phyloP scores from a whole-genome alignment of 331 rosid species.

The Rosa hybrid region DNA sequence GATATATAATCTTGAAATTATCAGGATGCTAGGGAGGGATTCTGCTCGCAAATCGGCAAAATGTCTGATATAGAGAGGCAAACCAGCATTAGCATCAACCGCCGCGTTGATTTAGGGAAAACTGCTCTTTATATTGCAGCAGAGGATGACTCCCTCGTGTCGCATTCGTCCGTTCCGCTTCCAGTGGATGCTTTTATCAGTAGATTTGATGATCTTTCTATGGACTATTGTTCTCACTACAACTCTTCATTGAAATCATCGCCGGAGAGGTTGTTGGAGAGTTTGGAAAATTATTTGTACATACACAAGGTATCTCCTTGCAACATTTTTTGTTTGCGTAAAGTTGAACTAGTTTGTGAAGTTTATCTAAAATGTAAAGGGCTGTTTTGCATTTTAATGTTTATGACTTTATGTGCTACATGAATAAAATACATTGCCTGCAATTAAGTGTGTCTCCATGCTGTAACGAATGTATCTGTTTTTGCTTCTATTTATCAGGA shows the following conservation, averaged over 20 bases:
- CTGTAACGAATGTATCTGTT: not conserved
- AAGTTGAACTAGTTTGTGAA: not conserved
- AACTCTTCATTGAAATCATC: constrained; percentile 55
- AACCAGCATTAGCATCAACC: constrained; percentile 83
- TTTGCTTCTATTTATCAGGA: not conserved
- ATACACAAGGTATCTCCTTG: constrained; percentile 51
- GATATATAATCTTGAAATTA: constrained; percentile 24
- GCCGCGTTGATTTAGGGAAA: constrained; percentile 79
- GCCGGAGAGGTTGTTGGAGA: constrained; percentile 66
- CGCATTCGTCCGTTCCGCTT: constrained; percentile 94
- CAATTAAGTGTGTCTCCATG: not conserved
- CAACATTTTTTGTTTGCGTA: not conserved
- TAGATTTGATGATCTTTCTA: constrained; percentile 79
- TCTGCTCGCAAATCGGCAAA: constrained; percentile 62
- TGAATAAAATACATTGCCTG: not conserved
- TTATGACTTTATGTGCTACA: not conserved
- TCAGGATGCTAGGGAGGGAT: constrained; percentile 86
- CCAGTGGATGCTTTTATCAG: constrained; percentile 76
- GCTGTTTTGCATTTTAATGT: not conserved
- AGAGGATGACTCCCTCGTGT: constrained; percentile 92
- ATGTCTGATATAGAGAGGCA: constrained; percentile 70
- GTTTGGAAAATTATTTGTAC: constrained; percentile 76
- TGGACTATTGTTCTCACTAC: constrained; percentile 77
- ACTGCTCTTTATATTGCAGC: constrained; percentile 83
- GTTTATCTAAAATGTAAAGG: not conserved